Evolutionary conservation across 2,329 filamentous ascomycete species (phyloP), one percentile per base, ranked within the genome.

Genomic region (Fusarium sororula): DNA sequence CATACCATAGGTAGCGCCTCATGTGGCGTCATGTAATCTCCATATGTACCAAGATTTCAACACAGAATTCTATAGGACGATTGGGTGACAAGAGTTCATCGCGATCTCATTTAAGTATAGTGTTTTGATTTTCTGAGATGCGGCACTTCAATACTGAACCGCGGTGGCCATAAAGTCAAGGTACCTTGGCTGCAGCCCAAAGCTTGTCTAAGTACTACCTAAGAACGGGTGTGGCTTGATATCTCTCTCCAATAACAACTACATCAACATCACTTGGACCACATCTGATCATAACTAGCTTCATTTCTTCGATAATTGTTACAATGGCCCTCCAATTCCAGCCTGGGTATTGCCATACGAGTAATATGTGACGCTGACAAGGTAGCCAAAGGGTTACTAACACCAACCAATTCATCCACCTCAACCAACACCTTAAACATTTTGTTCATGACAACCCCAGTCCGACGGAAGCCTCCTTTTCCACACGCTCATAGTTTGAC

Each of bases 381-480:
- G 44, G 45, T 74, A 75, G 65, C 63, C 68, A 75, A 75, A 66
- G 68, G 58, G 55, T 57, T 60, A 61, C 37, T 58, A 60, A 44
- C 68, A 35, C 56, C 51, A 59, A 54, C 53, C 58, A 62, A 54
- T 38, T 41, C 44, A 51, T 59, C 53, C 32, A 28, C 20, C 37
- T 55, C 37, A 55, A 28, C 63, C 35, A 42, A 62, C 47, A 30
- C 42, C 51, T 54, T 39, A 30, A 45, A 67, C 30, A 45, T 57
- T 53, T 15, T 38, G 20, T 53, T 81, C 62, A 79, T 24, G 79
- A 75, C 51, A 82, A 56, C 4, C 81, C 81, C 54, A 81, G 65
- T 26, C 81, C 81, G 55, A 81, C 72, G 22, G 75, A 58, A n/a
- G 58, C 60, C 54, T 74, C 56, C 32, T 67, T 55, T 32, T 73